phyloP scores from a whole-genome alignment of 148 eudicot species.

The Fagopyrum homotropicum region DNA sequence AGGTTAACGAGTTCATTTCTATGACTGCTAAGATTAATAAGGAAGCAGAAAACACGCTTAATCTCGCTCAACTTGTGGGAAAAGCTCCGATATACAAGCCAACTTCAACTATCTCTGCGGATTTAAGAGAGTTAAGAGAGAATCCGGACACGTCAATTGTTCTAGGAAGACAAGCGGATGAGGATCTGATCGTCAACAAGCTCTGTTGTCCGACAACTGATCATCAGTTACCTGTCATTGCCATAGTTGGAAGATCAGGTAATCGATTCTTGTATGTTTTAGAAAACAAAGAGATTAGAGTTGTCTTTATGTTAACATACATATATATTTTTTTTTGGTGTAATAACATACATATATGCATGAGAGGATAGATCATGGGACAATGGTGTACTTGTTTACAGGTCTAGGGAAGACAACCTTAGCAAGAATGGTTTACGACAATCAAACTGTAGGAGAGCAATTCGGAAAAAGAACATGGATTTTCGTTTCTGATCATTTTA shows the following conservation, averaged over 20 bases:
- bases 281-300: neutral
- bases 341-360: neutral
- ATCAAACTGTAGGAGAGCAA: neutral
- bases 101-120: neutral
- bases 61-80: neutral
- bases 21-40: neutral
- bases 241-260: neutral
- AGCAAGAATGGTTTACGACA: neutral
- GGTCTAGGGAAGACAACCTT: slow-evolving; percentile 4
- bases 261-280: neutral
- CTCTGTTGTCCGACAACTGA: neutral
- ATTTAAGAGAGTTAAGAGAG: neutral
- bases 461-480: slow-evolving; percentile 3
- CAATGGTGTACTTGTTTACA: neutral
- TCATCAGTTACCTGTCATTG: neutral
- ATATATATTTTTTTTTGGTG: neutral
- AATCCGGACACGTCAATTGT: slow-evolving; percentile 5
- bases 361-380: neutral
- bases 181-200: neutral
- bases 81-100: neutral
- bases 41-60: neutral
- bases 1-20: neutral
- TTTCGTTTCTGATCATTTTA: neutral
- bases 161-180: neutral
- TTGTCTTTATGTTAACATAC: neutral